These are phyloP conservation scores for Penicillium paradoxum DNA, from an alignment of 495 filamentous ascomycete species.

Conservation along the genomic window DNA sequence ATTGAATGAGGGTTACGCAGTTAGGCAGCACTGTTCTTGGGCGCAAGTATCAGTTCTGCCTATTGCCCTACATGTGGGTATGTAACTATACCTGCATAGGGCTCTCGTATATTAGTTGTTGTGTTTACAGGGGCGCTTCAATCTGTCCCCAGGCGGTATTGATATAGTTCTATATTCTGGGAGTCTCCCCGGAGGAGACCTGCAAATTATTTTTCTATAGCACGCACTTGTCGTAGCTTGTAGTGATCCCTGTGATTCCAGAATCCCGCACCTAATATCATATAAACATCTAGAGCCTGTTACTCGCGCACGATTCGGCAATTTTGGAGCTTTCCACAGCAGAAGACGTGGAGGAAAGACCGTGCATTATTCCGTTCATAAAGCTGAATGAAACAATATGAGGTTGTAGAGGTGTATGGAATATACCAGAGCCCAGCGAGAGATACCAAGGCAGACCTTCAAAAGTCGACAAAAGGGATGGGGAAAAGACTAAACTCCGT, in stretches of 20 bases:
- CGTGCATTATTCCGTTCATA: no score
- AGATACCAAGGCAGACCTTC: no score
- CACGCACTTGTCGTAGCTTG: background rate
- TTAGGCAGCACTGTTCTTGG: background rate
- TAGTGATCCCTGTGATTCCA: background rate
- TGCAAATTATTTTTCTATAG: background rate
- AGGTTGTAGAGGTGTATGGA: no score
- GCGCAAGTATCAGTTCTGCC: conserved; percentile 1
- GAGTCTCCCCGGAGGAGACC: background rate
- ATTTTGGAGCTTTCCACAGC: no score
- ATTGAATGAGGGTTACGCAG: conserved; percentile 3
- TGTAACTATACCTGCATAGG: background rate
- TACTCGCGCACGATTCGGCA: no score
- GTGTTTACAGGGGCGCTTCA: background rate
- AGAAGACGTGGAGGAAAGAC: no score
- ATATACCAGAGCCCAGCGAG: no score
- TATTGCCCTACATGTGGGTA: background rate
- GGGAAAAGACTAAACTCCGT: no score
- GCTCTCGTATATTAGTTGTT: background rate
- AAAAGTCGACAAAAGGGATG: no score
- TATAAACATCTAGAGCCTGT: background rate
- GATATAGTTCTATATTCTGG: background rate
- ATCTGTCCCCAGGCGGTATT: background rate
- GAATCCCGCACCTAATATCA: background rate
- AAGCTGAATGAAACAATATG: no score